Base-by-base conservation (phyloP, 2,329 filamentous ascomycete genomes). In the Nannizziopsis arthrosporioides region DNA sequence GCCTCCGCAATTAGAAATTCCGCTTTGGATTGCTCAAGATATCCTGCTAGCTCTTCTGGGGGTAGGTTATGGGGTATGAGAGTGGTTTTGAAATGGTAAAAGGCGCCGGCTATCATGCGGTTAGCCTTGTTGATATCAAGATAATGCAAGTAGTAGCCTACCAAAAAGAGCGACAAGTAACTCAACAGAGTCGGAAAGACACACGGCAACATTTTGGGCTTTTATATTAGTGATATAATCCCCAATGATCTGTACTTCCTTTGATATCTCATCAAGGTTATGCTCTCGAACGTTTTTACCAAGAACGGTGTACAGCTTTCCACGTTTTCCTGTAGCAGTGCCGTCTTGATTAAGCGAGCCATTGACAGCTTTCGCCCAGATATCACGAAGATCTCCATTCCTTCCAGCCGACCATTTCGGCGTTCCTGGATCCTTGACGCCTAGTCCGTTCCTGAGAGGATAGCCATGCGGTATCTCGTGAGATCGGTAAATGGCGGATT, bases 101-200 rank as follows among this genome's bases (percentile, higher is more conserved):
- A 96, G 54, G 85, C 81, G 63, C 85, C 89, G 49, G 89, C 87
- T 79, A 58, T 18, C 49, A 31, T 14, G 15, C 30, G 42, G 42
- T 50, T 37, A 53, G 41, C 22, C 44, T n/a, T 4, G 18, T 27
- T 12, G 10, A 8, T 18, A 5, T 5, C 14, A 31, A 11, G 31
- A 35, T 22, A 5, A 43, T 15, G 9, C 30, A 15, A 15, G 43
- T 12, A 22, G 5, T 37, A 38, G 55, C 70, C 44, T 62, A 80
- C 77, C 77, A 59, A 98, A 94, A 15, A 96, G 71, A 6, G 84
- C 75, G 31, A 79, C 76, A 43, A 98, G 71, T 52, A 94, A 80
- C 67, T 98, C 92, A 59, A 94, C 74, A 41, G 88, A 94, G 72
- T 98, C 95, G 38, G 89, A 87, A 49, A 96, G 75, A 64, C 93